Conservation (phyloP, 2,329 filamentous ascomycete species). For the Blastomyces parvus region DNA sequence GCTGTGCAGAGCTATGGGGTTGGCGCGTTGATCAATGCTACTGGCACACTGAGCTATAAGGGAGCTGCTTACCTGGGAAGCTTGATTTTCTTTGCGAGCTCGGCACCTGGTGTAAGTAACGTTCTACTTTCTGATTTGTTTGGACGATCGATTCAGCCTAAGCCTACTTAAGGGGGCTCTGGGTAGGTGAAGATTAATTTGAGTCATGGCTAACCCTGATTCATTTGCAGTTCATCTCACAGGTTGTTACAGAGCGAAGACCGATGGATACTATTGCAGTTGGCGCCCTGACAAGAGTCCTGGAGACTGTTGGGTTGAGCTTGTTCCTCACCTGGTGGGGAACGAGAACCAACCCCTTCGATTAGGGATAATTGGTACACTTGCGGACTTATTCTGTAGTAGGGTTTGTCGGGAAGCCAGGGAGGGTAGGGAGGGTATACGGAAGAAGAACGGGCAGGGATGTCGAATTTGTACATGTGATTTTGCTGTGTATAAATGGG, state of each 20-base stretch:
- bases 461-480: not conserved
- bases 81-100: constrained; percentile 83
- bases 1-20: constrained; percentile 84
- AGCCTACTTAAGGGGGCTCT: not conserved
- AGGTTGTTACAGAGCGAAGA: constrained; percentile 84
- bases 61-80: constrained; percentile 87
- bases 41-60: constrained; percentile 91
- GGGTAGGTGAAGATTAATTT: not conserved
- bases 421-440: not conserved
- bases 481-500: not conserved
- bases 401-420: not conserved
- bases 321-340: constrained; percentile 97
- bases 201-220: constrained; percentile 18
- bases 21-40: constrained; percentile 85
- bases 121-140: not conserved
- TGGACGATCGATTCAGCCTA: no score
- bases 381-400: not conserved
- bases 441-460: not conserved
- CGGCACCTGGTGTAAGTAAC: constrained; percentile 68
- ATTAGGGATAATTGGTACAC: constrained; percentile 42
- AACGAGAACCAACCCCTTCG: constrained; percentile 85
- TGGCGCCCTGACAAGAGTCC: constrained; percentile 68
- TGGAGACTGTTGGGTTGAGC: constrained; percentile 88
- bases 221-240: constrained; percentile 61
- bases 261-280: constrained; percentile 84